Evolutionary conservation across 306 rosid genomes (phyloP), one percentile per base, ranked within the genome.

Genomic region (Cicer chorassanicum): DNA sequence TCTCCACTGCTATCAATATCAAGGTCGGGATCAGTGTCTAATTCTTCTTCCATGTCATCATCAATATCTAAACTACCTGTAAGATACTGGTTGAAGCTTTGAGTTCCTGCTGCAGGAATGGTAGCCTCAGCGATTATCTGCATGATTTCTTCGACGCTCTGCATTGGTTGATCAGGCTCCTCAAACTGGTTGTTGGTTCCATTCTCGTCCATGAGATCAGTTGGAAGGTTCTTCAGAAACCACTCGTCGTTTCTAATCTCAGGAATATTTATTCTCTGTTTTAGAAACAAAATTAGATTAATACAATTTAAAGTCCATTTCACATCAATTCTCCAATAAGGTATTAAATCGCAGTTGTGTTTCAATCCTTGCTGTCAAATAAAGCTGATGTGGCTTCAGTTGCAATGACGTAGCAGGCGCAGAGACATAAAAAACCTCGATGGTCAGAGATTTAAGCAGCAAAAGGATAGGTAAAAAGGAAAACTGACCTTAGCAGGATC

Each of bases 1-100:
- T 93, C 97, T 67, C 98, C 97, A 12, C 96, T 94, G 86, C 97
- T 94, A 82, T 94, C 96, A 8, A 87, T 72, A 75, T 94, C 97
- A 41, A 94, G 89, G 61, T 94, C 97, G 2, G 96, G 90, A 76
- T 91, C 98, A 1, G 85, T 63, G 64, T 93, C 98, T 9, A 84
- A 81, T 68, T 92, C 96, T 68, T 93, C 96, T 9, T 89, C 98
- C 98, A 90, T 91, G 84, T 94, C 97, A 4, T 91, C 92, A 12
- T 92, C 98, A 1, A 93, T 87, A 72, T 93, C 98, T 82, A 91
- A 87, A 84, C 93, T 87, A 44, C 92, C 94, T 12, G 91, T 85
- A 29, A 94, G 94, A 71, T 85, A 90, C 68, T 79, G 90, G 78
- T 89, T 91, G 62, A 84, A 90, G 57, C 84, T 75, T 41, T 82